Conservation (phyloP, 306 rosid genomes). For the Pachyrhizus erosus region DNA sequence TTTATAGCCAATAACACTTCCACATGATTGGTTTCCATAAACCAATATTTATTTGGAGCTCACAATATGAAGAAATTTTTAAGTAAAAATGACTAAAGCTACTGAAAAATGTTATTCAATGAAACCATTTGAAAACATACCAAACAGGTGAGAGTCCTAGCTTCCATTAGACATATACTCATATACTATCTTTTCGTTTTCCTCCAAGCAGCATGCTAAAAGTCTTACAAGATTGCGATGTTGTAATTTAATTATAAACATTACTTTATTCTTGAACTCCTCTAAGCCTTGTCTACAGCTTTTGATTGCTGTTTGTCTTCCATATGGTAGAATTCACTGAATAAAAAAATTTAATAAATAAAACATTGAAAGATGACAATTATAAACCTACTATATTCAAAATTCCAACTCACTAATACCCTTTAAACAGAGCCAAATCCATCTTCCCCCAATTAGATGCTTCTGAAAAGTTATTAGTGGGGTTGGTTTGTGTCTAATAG, state of each 20-base stretch:
- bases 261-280: conserved; percentile 65
- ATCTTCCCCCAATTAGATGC: conserved; percentile 61
- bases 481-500: conserved; percentile 27
- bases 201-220: conserved; percentile 58
- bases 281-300: conserved; percentile 63
- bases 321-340: conserved; percentile 60
- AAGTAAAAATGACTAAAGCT: background rate
- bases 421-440: conserved; percentile 69
- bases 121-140: conserved; percentile 37
- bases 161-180: conserved; percentile 63
- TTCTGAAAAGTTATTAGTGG: conserved; percentile 48
- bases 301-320: conserved; percentile 60
- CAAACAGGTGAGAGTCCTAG: conserved; percentile 53
- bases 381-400: background rate
- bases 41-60: background rate
- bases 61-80: background rate
- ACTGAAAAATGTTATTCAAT: background rate
- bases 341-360: background rate
- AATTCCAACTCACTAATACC: conserved; percentile 35
- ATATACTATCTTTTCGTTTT: conserved; percentile 60
- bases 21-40: background rate
- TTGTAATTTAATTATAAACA: conserved; percentile 53
- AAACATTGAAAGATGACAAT: background rate
- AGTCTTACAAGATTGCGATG: conserved; percentile 69
- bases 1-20: too few species aligned